Conservation (phyloP, 768 basidiomycete species). For the Podaxis carcinomalis region DNA sequence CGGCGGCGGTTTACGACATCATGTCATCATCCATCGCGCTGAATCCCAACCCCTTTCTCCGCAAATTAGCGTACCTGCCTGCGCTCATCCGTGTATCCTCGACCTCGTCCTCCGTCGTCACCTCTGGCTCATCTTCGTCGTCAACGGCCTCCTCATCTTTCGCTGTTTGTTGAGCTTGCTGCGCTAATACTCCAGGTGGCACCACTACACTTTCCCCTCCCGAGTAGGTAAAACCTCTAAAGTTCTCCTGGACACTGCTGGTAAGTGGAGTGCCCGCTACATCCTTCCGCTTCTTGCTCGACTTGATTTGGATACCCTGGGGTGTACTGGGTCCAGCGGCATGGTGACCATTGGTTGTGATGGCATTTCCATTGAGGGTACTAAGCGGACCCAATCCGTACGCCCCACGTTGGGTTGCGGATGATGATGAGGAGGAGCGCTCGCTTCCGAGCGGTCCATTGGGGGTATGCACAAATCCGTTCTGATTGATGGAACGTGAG, state of each 20-base stretch:
- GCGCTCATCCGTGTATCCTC: constrained; percentile 60
- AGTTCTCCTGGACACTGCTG: constrained; percentile 93
- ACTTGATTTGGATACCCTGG: constrained; percentile 50
- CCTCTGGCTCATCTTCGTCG: constrained; percentile 44
- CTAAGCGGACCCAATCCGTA: constrained; percentile 6
- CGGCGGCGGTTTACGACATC: constrained; percentile 21
- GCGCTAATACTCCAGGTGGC: constrained; percentile 16
- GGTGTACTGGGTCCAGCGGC: constrained; percentile 15
- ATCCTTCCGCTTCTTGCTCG: constrained; percentile 35
- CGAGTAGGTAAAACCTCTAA: constrained; percentile 89
- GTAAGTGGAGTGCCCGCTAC: constrained; percentile 70
- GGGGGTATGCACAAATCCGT: constrained; percentile 45
- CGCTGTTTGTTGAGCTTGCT: constrained; percentile 16
- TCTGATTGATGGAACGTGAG: constrained; percentile 5
- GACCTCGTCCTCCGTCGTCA: constrained; percentile 73
- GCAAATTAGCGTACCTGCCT: constrained; percentile 64
- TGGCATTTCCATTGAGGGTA: background rate
- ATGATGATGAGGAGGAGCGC: constrained; percentile 7
- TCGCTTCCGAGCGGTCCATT: constrained; percentile 79
- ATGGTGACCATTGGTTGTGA: constrained; percentile 12
- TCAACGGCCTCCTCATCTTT: constrained; percentile 56
- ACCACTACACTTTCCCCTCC: constrained; percentile 65
- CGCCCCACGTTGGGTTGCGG: background rate
- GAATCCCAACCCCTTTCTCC: constrained; percentile 43
- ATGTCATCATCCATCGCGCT: constrained; percentile 38